Evolutionary conservation across 352 stramenopile genomes (phyloP).

Genomic region (Globisporangium iwayamae): DNA sequence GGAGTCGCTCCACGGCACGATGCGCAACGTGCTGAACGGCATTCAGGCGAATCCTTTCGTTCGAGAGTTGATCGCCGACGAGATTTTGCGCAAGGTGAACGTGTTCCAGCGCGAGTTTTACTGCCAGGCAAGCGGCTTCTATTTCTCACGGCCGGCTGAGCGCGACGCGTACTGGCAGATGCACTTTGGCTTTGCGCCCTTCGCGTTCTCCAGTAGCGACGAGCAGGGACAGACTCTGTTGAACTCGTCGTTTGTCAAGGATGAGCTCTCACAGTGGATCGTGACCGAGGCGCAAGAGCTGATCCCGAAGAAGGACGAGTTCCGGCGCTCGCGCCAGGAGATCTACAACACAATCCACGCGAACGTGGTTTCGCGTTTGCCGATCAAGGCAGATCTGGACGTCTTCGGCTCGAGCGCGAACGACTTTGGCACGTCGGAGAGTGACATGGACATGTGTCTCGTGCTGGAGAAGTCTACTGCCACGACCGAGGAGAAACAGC

Average conservation of each 20-base stretch:
- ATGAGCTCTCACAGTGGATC: constrained; percentile 47
- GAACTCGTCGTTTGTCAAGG: constrained; percentile 40
- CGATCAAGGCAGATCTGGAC: constrained; percentile 55
- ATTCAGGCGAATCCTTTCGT: constrained; percentile 68
- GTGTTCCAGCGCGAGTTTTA: constrained; percentile 64
- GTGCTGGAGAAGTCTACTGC: constrained; percentile 34
- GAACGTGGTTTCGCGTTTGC: constrained; percentile 59
- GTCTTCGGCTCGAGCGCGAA: constrained; percentile 97
- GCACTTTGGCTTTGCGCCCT: constrained; percentile 62
- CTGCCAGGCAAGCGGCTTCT: constrained; percentile 71
- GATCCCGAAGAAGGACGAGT: constrained; percentile 62
- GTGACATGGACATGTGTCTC: constrained; percentile 94
- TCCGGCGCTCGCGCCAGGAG: constrained; percentile 50
- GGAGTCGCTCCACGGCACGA: constrained; percentile 71
- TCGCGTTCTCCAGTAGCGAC: constrained; percentile 15
- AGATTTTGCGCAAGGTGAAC: constrained; percentile 52
- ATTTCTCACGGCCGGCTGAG: constrained; percentile 46
- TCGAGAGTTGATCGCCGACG: constrained; percentile 51
- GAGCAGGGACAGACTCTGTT: constrained; percentile 17
- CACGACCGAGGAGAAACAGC: constrained; percentile 63
- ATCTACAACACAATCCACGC: constrained; percentile 67
- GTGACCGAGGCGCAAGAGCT: constrained; percentile 40
- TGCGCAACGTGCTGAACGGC: constrained; percentile 68
- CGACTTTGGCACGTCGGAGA: constrained; percentile 92
- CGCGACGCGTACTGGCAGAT: constrained; percentile 54